Evolutionary conservation across 768 basidiomycete genomes (phyloP).

Genomic region (Postia placenta): DNA sequence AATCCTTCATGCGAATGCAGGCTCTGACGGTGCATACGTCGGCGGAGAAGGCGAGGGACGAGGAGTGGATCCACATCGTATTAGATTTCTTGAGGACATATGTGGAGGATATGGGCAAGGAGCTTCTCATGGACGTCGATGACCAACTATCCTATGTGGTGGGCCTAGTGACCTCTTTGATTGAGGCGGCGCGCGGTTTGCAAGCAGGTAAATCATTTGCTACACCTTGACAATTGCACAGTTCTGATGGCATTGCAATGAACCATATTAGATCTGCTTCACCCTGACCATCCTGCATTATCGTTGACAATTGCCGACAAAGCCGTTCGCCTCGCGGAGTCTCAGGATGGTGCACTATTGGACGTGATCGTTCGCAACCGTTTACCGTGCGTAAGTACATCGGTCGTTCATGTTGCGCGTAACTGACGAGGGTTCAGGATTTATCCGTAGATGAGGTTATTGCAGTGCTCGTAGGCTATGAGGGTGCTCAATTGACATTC

Average conservation of each 20-base stretch:
- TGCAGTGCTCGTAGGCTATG: conserved; percentile 55
- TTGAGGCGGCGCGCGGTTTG: conserved; percentile 41
- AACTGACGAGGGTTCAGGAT: conserved; percentile 32
- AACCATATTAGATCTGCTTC: conserved; percentile 47
- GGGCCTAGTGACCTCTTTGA: conserved; percentile 43
- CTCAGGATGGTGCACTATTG: conserved; percentile 61
- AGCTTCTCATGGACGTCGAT: conserved; percentile 47
- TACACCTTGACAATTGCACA: neutral
- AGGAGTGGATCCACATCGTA: conserved; percentile 76
- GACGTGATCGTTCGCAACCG: conserved; percentile 56
- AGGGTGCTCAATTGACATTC: conserved; percentile 58
- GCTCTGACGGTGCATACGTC: conserved; percentile 63
- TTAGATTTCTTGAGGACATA: conserved; percentile 72
- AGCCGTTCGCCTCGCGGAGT: conserved; percentile 45
- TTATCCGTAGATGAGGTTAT: conserved; percentile 58
- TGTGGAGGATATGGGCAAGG: conserved; percentile 46
- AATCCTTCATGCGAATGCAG: conserved; percentile 71
- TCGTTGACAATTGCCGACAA: conserved; percentile 39
- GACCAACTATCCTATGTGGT: conserved; percentile 48
- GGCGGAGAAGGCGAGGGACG: conserved; percentile 53
- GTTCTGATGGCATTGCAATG: neutral
- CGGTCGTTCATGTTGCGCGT: neutral
- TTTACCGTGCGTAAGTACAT: conserved; percentile 65
- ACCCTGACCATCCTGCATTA: conserved; percentile 66
- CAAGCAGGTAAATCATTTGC: conserved; percentile 45